Evolutionary conservation across 345 rosid genomes (phyloP).

Genomic region (Euphorbia tirucalli): DNA sequence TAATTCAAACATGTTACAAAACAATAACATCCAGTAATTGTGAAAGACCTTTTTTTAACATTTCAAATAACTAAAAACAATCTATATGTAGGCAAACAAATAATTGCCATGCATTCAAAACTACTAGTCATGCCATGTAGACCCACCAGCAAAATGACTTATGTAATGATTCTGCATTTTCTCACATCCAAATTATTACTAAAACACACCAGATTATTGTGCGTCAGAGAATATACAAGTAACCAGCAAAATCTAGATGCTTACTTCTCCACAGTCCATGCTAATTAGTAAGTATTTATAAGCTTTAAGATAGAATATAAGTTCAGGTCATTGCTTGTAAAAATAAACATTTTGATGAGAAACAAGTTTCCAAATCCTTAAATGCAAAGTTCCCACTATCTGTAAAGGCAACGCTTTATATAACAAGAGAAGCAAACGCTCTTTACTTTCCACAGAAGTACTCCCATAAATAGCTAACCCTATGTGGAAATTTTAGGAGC

Average conservation of each 20-base stretch:
- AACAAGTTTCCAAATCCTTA: no score
- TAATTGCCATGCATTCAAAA: neutral
- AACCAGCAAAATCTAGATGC: neutral
- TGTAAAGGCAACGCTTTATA: no score
- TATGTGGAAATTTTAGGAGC: neutral
- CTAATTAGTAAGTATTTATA: neutral
- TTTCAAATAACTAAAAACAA: neutral
- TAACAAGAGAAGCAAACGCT: no score
- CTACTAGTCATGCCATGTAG: neutral
- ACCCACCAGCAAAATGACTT: neutral
- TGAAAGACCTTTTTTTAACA: neutral
- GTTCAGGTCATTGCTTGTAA: neutral
- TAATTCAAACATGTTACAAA: neutral
- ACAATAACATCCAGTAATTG: neutral
- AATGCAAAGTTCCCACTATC: no score
- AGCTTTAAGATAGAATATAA: neutral
- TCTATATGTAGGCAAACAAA: neutral
- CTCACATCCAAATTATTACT: neutral
- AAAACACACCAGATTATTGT: neutral
- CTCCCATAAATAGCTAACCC: neutral
- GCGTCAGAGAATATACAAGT: neutral
- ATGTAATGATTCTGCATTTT: constrained; percentile 1
- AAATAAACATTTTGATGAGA: no score
- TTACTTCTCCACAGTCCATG: neutral
- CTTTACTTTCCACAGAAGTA: neutral